A percentile compares a stretch with the other conserved stretches of the same genome.
Evolutionary conservation across 2,329 filamentous ascomycete species (phyloP).

Genomic region (Fusarium incarnatum): DNA sequence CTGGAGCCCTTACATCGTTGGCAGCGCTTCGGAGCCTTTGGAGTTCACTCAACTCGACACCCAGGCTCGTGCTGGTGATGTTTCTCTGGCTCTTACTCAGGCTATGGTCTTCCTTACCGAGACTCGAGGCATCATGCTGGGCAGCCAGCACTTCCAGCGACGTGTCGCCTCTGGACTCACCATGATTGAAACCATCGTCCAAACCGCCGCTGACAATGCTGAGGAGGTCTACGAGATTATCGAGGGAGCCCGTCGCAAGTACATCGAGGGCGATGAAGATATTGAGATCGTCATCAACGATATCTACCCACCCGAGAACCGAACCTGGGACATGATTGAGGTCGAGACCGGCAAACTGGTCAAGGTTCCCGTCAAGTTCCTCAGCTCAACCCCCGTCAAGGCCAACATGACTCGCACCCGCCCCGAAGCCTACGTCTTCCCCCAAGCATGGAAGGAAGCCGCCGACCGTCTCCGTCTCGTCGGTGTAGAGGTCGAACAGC

Average conservation of each 20-base stretch:
- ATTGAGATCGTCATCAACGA: slow-evolving; percentile 45
- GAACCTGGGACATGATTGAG: slow-evolving; percentile 46
- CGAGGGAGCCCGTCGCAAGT: slow-evolving; percentile 41
- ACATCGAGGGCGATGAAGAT: slow-evolving; percentile 30
- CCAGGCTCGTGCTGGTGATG: slow-evolving; percentile 42
- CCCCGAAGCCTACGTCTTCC: slow-evolving; percentile 47
- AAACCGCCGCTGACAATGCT: slow-evolving; percentile 43
- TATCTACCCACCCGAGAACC: slow-evolving; percentile 31
- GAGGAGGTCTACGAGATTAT: slow-evolving; percentile 35
- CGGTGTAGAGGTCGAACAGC: slow-evolving; percentile 40
- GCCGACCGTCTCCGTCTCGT: slow-evolving; percentile 42
- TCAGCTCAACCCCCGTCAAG: slow-evolving; percentile 41
- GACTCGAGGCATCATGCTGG: slow-evolving; percentile 47
- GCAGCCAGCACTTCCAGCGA: slow-evolving; percentile 49
- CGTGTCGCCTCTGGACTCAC: slow-evolving; percentile 46
- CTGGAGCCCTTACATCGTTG: slow-evolving; percentile 47
- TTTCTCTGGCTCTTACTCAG: slow-evolving; percentile 44
- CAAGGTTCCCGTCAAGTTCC: slow-evolving; percentile 40
- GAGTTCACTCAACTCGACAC: slow-evolving; percentile 46
- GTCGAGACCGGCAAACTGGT: slow-evolving; percentile 41
- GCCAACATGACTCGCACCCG: slow-evolving; percentile 45
- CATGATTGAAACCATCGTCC: slow-evolving; percentile 43
- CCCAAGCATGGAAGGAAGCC: slow-evolving; percentile 40
- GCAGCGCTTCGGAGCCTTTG: slow-evolving; percentile 27
- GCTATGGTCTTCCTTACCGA: slow-evolving; percentile 46